Percentiles rank a stretch among this genome's conserved stretches.
Conservation (phyloP, 306 rosid genomes). For the Vigna mungo region DNA sequence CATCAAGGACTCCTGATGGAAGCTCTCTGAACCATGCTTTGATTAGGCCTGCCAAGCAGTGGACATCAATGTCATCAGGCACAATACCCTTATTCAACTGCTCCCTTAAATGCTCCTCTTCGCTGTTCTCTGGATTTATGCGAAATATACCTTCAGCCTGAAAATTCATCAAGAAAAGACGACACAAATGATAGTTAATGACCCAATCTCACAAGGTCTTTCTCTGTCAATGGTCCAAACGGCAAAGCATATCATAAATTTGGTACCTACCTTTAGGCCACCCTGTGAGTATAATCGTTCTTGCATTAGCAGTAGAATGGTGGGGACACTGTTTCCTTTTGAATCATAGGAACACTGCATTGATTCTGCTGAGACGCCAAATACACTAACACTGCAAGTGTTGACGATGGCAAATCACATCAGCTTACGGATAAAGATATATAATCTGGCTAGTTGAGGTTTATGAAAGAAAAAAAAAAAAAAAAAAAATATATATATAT, state of each 20-base stretch:
- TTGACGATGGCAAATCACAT: slow-evolving; percentile 41
- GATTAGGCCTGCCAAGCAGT: slow-evolving; percentile 87
- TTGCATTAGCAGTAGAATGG: slow-evolving; percentile 88
- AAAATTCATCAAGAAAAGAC: slow-evolving; percentile 30
- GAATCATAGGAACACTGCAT: slow-evolving; percentile 95
- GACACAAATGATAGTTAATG: slow-evolving; percentile 20
- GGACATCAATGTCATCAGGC: slow-evolving; percentile 88
- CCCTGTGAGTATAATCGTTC: slow-evolving; percentile 88
- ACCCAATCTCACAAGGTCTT: not conserved
- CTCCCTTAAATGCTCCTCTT: slow-evolving; percentile 86
- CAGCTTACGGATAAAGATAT: slow-evolving; percentile 23
- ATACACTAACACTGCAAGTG: slow-evolving; percentile 79
- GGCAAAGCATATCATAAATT: slow-evolving; percentile 6
- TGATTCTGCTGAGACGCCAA: slow-evolving; percentile 98
- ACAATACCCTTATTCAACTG: slow-evolving; percentile 85
- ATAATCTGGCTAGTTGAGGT: not conserved
- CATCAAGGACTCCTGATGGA: slow-evolving; percentile 93
- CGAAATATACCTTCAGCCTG: slow-evolving; percentile 96
- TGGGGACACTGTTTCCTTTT: slow-evolving; percentile 92
- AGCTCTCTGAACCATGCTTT: slow-evolving; percentile 99
- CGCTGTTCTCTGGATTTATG: slow-evolving; percentile 86
- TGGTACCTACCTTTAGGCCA: slow-evolving; percentile 83
- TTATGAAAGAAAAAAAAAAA: not conserved
- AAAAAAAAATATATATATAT: too few relatives aligned
- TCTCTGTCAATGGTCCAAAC: not conserved